These are phyloP conservation scores for Ustilago xerochloae DNA, from an alignment of 1,284 basidiomycete genomes.

Conservation along the genomic window DNA sequence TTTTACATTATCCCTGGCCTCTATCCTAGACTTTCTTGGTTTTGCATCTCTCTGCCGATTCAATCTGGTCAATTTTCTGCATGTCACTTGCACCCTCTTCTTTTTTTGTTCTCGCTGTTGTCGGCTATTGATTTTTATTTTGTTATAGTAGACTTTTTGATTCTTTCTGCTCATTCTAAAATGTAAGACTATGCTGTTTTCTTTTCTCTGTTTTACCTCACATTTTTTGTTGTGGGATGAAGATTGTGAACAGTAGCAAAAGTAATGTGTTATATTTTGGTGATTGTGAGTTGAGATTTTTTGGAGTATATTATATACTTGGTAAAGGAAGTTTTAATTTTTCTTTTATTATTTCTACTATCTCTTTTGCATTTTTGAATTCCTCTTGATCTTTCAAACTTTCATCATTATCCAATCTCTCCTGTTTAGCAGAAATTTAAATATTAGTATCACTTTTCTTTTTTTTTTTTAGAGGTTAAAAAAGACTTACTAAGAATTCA, in stretches of 20 bases:
- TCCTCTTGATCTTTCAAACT: background rate
- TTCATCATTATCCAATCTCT: conserved; percentile 10
- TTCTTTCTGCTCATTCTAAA: background rate
- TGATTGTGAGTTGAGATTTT: too few relatives aligned
- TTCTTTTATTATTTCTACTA: background rate
- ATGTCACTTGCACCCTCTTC: background rate
- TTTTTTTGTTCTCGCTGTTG: background rate
- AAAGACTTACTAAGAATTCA: conserved; percentile 42
- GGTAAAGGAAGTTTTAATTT: conserved; percentile 11
- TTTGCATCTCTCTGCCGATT: too few relatives aligned
- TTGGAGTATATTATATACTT: conserved; percentile 6
- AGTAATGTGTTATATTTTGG: too few relatives aligned
- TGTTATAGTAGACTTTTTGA: background rate
- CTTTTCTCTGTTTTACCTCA: too few relatives aligned
- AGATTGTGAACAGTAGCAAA: background rate
- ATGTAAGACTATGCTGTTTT: too few relatives aligned
- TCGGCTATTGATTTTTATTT: background rate
- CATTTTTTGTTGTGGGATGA: too few relatives aligned
- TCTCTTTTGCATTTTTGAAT: conserved; percentile 6
- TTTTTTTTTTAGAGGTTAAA: background rate
- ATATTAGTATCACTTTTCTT: background rate
- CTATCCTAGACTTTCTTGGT: background rate
- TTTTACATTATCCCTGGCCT: background rate
- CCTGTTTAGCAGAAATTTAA: background rate
- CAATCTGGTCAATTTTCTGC: background rate